phyloP scores from a whole-genome alignment of 2,329 filamentous ascomycete species.

The Xylaria sp. region DNA sequence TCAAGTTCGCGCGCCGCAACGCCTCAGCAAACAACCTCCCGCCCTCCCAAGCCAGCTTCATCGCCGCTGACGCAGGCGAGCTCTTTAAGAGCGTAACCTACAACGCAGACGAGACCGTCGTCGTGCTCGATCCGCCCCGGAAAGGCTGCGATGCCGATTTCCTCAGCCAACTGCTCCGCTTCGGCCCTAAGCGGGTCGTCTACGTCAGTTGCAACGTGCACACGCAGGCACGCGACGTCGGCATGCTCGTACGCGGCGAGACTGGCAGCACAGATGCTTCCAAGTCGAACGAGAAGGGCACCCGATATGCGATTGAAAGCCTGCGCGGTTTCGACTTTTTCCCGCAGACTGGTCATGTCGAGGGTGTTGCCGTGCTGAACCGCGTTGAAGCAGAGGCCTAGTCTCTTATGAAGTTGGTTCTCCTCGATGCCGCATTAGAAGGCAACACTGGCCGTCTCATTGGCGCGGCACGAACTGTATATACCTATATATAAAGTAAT shows the following conservation, averaged over 20 bases:
- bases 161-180: conserved; percentile 70
- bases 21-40: conserved; percentile 69
- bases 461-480: too few relatives aligned
- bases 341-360: conserved; percentile 73
- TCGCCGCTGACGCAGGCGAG: conserved; percentile 78
- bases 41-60: conserved; percentile 67
- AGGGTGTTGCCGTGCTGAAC: conserved; percentile 61
- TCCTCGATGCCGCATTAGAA: background rate
- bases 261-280: conserved; percentile 33
- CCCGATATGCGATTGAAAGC: conserved; percentile 80
- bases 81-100: conserved; percentile 75
- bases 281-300: conserved; percentile 29
- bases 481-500: too few relatives aligned
- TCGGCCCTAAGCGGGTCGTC: conserved; percentile 72
- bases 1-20: conserved; percentile 72
- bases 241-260: conserved; percentile 72
- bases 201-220: conserved; percentile 99
- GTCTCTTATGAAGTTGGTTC: background rate
- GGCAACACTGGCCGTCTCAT: too few relatives aligned
- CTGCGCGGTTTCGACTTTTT: conserved; percentile 95
- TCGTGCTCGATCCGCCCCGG: conserved; percentile 94
- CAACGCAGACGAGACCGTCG: conserved; percentile 73
- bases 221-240: conserved; percentile 90
- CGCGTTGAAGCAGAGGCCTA: conserved; percentile 40
- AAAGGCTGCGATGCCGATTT: conserved; percentile 91